Conservation (phyloP, 345 rosid species). For the Gossypium stocksii region DNA sequence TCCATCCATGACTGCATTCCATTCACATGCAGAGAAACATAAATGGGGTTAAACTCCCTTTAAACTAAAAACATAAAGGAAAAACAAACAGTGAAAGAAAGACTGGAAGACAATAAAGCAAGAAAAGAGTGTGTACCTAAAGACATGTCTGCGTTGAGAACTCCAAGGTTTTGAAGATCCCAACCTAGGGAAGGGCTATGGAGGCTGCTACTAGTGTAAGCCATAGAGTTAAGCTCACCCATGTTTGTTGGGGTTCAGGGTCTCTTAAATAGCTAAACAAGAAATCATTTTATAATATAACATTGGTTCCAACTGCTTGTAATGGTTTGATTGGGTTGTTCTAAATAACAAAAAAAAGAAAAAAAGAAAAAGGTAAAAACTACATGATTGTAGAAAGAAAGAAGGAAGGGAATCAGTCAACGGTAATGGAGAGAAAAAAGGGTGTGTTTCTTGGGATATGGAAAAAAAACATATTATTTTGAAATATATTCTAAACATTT, state of each 20-base stretch:
- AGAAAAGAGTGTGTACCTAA: constrained; percentile 33
- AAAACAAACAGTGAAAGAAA: constrained; percentile 21
- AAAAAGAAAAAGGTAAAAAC: constrained; percentile 1
- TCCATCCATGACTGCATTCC: constrained; percentile 43
- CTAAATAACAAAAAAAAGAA: background rate
- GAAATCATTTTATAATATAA: background rate
- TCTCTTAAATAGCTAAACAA: constrained; percentile 13
- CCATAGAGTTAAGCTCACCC: constrained; percentile 48
- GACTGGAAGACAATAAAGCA: constrained; percentile 14
- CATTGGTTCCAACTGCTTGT: constrained; percentile 25
- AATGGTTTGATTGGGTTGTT: constrained; percentile 15
- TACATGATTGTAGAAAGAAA: constrained; percentile 43
- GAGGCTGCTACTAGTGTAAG: constrained; percentile 13
- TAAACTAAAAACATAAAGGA: background rate
- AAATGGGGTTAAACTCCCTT: background rate
- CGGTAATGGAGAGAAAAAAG: constrained; percentile 28
- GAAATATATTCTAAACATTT: constrained; percentile 7
- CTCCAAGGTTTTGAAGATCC: constrained; percentile 79
- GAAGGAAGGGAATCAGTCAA: constrained; percentile 50
- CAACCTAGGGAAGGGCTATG: constrained; percentile 49
- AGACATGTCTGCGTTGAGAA: constrained; percentile 76
- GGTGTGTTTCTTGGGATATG: constrained; percentile 44
- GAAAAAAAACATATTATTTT: constrained; percentile 10
- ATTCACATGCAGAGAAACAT: constrained; percentile 12
- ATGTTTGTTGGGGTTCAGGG: constrained; percentile 4